These are phyloP conservation scores for Liquidambar formosana DNA, from an alignment of 164 flowering plant genomes.

Conservation along the genomic window DNA sequence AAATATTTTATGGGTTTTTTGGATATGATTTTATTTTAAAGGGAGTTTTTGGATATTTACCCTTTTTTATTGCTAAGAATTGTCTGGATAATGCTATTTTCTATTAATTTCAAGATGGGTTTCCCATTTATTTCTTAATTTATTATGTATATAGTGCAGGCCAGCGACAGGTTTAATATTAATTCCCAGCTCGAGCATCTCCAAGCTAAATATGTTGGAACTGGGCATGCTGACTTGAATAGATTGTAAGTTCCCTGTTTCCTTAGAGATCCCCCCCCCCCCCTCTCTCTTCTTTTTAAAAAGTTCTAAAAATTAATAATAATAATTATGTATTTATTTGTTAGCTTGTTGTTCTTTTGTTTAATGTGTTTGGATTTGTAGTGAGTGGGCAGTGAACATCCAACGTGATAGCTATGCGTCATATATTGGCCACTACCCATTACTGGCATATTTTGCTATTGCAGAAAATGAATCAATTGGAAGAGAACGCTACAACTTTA, in stretches of 20 bases:
- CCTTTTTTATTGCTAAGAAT: too few species aligned
- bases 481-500: slow-evolving; percentile 93
- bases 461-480: slow-evolving; percentile 98
- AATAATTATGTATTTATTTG: too few species aligned
- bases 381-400: slow-evolving; percentile 99
- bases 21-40: too few species aligned
- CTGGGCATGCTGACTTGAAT: slow-evolving; percentile 93
- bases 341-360: not conserved
- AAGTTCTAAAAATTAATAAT: too few species aligned
- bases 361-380: slow-evolving; percentile 12
- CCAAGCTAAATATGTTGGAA: slow-evolving; percentile 96
- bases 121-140: too few species aligned
- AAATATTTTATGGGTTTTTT: too few species aligned
- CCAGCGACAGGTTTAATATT: slow-evolving; percentile 96
- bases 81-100: too few species aligned
- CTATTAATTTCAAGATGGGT: too few species aligned
- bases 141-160: slow-evolving; percentile 43
- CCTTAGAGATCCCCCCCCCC: not conserved
- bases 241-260: slow-evolving; percentile 61
- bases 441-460: slow-evolving; percentile 81
- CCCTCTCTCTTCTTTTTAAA: too few species aligned
- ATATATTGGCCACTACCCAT: slow-evolving; percentile 86
- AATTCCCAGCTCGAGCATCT: slow-evolving; percentile 99
- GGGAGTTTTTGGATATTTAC: too few species aligned
- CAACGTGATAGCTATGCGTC: slow-evolving; percentile 97